Evolutionary conservation across 2,329 filamentous ascomycete genomes (phyloP), one percentile per base, ranked within the genome.

Genomic region (Hymenoscyphus linearis): DNA sequence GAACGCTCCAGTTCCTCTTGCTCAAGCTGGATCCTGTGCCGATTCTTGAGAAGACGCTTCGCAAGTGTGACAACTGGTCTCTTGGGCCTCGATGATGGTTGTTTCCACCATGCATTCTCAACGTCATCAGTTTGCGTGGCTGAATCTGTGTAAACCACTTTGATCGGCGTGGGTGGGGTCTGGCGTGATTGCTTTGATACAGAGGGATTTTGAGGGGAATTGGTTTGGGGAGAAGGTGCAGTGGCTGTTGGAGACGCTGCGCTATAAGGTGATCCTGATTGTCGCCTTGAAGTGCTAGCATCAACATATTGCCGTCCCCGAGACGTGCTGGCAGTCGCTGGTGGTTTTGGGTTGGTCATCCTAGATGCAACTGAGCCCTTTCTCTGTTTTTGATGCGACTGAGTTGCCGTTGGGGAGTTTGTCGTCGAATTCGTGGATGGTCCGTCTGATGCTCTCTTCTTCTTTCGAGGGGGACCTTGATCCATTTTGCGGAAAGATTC

Each of bases 401-500:
- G 67, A 22, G 18, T 50, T 47, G 56, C 13, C 12, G 65, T 40
- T 14, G 63, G 52, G 3, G 64, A 55, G 12, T 60, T 61, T 31
- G 60, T 40, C 12, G 63, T 57, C 9, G 64, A 44, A 50, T 63
- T 66, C 22, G 62, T 63, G 31, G 64, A 77, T 4, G 66, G 64
- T 4, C 83, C 83, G 65, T 87, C 85, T 0, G 85, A 86, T 2
- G 76, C 73, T 7, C 84, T 80, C 70, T 87, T 87, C 72, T 87
- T 88, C 34, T 80, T 79, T 0, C 78, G 77, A 1, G 82, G 82
- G 62, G 80, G 69, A 82, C 82, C 67, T 84, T 84, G 25, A 80
- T 84, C 60, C 85, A 80, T 85, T 82, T 35, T 84, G 79, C 57
- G 83, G 79, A 70, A 88, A 84, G 1, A 82, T 78, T 86, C 83